Percentiles rank a stretch among this genome's conserved stretches.
These are phyloP conservation scores for Penicillium waksmanii DNA, from an alignment of 495 filamentous ascomycete genomes.

Conservation along the genomic window DNA sequence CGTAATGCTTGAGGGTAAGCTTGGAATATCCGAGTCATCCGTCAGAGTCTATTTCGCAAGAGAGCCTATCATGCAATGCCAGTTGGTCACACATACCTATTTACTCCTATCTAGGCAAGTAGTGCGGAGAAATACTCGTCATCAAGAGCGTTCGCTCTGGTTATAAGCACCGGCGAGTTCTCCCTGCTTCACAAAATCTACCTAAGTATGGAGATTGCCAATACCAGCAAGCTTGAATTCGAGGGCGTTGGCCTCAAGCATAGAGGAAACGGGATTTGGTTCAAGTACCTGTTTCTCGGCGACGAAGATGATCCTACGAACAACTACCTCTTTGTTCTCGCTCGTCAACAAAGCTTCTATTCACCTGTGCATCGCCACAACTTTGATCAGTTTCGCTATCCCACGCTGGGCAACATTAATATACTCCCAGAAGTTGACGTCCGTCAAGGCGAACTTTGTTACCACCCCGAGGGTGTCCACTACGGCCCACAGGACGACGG, in stretches of 20 bases:
- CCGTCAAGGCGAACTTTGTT: conserved; percentile 17
- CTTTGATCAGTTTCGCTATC: conserved; percentile 22
- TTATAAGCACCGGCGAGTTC: no score
- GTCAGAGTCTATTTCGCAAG: no score
- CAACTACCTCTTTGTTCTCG: conserved; percentile 9
- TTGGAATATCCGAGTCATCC: no score
- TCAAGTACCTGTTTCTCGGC: conserved; percentile 17
- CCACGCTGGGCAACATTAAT: conserved; percentile 2
- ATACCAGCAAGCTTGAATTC: conserved; percentile 4
- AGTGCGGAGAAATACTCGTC: no score
- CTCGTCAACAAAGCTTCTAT: conserved; percentile 13
- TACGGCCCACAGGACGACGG: conserved; percentile 20
- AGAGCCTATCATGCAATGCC: no score
- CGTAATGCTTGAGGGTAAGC: no score
- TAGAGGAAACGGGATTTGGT: conserved; percentile 13
- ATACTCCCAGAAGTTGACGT: conserved; percentile 11
- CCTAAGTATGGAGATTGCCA: conserved; percentile 7
- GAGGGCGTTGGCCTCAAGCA: conserved; percentile 12
- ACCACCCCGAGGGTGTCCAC: conserved; percentile 18
- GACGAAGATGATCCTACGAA: conserved; percentile 7
- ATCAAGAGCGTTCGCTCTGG: no score
- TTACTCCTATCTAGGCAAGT: no score
- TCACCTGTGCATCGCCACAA: conserved; percentile 19
- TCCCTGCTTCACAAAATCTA: background rate
- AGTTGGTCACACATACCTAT: no score